These are phyloP conservation scores for Huiozyma sinensis DNA, from an alignment of 805 yeast species.

Conservation along the genomic window DNA sequence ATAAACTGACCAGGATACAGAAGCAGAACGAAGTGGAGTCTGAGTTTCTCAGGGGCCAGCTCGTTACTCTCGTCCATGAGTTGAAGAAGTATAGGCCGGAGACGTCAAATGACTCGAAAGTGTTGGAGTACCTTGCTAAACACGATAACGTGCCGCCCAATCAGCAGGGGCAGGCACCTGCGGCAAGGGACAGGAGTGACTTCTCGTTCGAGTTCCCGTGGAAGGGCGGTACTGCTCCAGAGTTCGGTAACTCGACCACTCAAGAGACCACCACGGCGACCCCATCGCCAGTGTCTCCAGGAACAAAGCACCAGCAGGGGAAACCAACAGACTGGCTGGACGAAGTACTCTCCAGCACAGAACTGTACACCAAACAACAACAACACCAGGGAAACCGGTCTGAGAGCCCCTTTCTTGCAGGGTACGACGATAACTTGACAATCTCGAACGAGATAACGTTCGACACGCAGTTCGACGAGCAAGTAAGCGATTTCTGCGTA, in stretches of 20 bases:
- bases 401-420: not conserved
- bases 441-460: conserved; percentile 26
- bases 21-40: conserved; percentile 61
- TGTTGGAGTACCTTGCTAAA: conserved; percentile 15
- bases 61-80: conserved; percentile 62
- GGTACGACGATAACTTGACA: not conserved
- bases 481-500: conserved; percentile 64
- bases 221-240: conserved; percentile 12
- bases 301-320: not conserved
- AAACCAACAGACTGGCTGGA: conserved; percentile 7
- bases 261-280: not conserved
- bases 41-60: conserved; percentile 65
- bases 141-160: not conserved
- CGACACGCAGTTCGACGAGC: conserved; percentile 49
- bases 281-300: not conserved
- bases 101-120: conserved; percentile 21
- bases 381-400: not conserved
- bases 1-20: conserved; percentile 57
- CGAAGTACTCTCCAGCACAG: conserved; percentile 14
- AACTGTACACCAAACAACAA: conserved; percentile 6
- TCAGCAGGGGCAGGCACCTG: not conserved
- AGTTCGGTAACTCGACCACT: not conserved
- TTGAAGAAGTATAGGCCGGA: conserved; percentile 47
- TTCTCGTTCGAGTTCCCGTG: conserved; percentile 51
- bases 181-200: conserved; percentile 7